Evolutionary conservation across 1,284 basidiomycete species (phyloP), one percentile per base, ranked within the genome.

Genomic region (Ganoderma boninense): DNA sequence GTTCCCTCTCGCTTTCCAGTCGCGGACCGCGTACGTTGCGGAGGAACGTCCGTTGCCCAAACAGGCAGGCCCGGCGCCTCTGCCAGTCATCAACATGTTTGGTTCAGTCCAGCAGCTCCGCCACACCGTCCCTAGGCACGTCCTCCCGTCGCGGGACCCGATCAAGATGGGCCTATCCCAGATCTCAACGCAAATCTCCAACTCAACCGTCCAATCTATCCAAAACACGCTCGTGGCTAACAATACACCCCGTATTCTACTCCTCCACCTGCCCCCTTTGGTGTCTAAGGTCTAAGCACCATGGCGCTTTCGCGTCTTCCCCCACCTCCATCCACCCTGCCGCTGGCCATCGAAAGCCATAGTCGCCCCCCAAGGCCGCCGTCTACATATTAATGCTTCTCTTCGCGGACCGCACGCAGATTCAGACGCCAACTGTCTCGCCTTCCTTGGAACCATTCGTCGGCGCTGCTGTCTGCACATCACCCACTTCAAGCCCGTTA

Each of bases 101-200:
- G 68, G 63, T 60, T 42, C 44, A 43, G 35, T 49, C 43, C 40
- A 63, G 57, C 64, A 35, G 42, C 20, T 43, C 43, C 44, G 49
- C 64, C 62, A 67, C 29, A 32, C 26, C 29, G 54, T 68, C 66
- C 61, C 71, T 68, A 66, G 71, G 69, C 71, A 73, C 69, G 61
- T 42, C 44, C 43, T 46, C 54, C 40, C 61, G 49, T 69, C 72
- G 70, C 72, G 72, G 70, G 69, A 70, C 26, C 66, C 62, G 62
- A 68, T 71, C 73, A 61, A 73, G 70, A 71, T 70, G 68, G 40
- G 23, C n/a, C 49, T n/a, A n/a, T n/a, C n/a, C 56, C 49, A 61
- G 73, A 74, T 74, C 73, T 67, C 42, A 57, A 59, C 64, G 73
- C 64, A 69, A 74, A 72, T 74, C 73, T 68, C 63, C 49, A 59